Conservation (phyloP, 2,329 filamentous ascomycete species). For the Fonsecaea pedrosoi region DNA sequence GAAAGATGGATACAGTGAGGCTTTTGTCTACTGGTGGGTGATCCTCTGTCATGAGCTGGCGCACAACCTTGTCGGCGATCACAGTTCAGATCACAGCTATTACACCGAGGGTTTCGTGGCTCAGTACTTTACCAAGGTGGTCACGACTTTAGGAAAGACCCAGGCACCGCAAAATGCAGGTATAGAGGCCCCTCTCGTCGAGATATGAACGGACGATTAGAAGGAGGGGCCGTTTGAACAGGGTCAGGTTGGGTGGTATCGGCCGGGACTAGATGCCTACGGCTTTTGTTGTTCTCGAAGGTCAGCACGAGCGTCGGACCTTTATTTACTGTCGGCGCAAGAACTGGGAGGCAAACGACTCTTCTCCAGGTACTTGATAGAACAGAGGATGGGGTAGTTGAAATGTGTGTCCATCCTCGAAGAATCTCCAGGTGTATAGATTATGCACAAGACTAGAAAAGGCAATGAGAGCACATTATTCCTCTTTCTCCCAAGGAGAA, state of each 20-base stretch:
- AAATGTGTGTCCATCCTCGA: neutral
- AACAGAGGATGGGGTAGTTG: neutral
- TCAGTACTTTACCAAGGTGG: conserved; percentile 38
- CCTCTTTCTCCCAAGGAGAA: neutral
- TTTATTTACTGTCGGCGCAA: neutral
- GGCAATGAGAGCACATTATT: neutral
- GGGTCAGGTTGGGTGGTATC: neutral
- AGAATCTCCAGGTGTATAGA: neutral
- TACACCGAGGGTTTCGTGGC: conserved; percentile 63
- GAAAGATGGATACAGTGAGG: conserved; percentile 66
- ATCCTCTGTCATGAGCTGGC: conserved; percentile 95
- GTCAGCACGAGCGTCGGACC: neutral
- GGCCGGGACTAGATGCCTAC: neutral
- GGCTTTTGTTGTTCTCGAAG: neutral
- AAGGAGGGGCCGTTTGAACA: neutral
- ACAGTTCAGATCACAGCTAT: conserved; percentile 80
- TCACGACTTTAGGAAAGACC: conserved; percentile 27
- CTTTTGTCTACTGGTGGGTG: conserved; percentile 88
- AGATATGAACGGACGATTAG: conserved; percentile 17
- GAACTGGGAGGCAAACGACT: neutral
- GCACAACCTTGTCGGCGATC: conserved; percentile 83
- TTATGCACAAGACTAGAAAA: neutral
- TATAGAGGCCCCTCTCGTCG: conserved; percentile 16
- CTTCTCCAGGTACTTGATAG: neutral
- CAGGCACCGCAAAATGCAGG: conserved; percentile 3